Evolutionary conservation across 768 basidiomycete genomes (phyloP).

Genomic region (Boletus eberwhitei): DNA sequence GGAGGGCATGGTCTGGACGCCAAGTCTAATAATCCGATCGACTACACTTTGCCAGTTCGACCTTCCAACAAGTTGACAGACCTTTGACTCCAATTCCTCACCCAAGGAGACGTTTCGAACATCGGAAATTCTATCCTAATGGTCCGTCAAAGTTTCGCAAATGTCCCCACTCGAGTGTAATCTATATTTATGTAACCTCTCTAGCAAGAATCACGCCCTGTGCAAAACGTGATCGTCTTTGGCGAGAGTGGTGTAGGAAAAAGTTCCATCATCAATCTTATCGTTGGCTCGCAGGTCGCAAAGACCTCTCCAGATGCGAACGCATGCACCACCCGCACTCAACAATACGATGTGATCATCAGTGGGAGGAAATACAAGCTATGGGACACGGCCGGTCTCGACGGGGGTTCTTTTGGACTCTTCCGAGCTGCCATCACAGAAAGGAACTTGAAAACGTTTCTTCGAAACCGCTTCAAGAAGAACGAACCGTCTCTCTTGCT

Average conservation of each 20-base stretch:
- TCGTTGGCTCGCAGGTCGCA: conserved; percentile 30
- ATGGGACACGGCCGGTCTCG: conserved; percentile 36
- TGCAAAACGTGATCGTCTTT: conserved; percentile 39
- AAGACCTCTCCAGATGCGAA: conserved; percentile 29
- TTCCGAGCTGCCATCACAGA: conserved; percentile 23
- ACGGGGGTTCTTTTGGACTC: conserved; percentile 29
- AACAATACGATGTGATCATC: conserved; percentile 25
- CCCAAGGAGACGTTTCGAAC: not conserved
- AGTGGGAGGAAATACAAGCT: conserved; percentile 18
- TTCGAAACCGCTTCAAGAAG: conserved; percentile 32
- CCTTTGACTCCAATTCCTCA: not conserved
- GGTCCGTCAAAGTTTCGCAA: conserved; percentile 12
- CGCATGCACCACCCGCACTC: conserved; percentile 36
- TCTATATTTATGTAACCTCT: conserved; percentile 1
- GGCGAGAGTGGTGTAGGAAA: conserved; percentile 44
- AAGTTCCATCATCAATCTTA: conserved; percentile 43
- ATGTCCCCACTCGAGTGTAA: not conserved
- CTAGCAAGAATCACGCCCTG: conserved; percentile 3
- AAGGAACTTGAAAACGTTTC: conserved; percentile 28
- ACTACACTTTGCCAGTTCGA: not conserved
- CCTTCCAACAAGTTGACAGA: not conserved
- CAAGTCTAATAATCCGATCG: not conserved
- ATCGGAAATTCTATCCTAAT: not conserved
- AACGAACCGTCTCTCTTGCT: conserved; percentile 39
- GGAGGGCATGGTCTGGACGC: not conserved